A percentile compares a stretch with the other conserved stretches of the same genome.
These are phyloP conservation scores for Aureobasidium musti DNA, from an alignment of 2,329 filamentous ascomycete species.

Conservation along the genomic window DNA sequence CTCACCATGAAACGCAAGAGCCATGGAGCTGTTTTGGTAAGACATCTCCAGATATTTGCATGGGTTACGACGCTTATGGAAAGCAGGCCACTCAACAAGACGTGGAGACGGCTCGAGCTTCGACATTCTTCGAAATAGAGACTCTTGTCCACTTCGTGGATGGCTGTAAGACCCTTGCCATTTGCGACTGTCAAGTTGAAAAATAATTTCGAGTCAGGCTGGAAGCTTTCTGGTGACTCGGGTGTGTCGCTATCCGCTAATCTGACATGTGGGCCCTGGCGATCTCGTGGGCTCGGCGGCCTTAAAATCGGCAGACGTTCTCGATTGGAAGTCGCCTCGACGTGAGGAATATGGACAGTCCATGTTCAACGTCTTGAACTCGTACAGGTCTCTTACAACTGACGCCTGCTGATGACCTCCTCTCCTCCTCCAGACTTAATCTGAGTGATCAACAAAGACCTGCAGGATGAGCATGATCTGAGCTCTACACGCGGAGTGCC, in stretches of 20 bases:
- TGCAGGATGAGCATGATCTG: background rate
- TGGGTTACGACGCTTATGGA: conserved; percentile 18
- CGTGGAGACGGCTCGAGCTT: background rate
- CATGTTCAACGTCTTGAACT: background rate
- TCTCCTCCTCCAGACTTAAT: background rate
- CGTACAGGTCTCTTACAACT: background rate
- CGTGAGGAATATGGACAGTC: background rate
- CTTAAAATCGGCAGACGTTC: background rate
- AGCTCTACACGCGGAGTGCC: background rate
- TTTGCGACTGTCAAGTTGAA: background rate
- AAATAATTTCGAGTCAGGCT: conserved; percentile 9
- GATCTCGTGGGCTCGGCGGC: background rate
- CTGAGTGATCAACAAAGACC: background rate
- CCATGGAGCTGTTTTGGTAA: background rate
- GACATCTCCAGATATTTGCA: conserved; percentile 26
- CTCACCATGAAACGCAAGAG: conserved; percentile 13
- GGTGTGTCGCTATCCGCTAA: conserved; percentile 6
- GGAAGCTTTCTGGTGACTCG: conserved; percentile 4
- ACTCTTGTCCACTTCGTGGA: background rate
- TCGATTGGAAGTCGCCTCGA: background rate
- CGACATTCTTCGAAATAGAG: conserved; percentile 17
- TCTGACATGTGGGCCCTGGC: conserved; percentile 6
- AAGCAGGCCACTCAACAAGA: background rate
- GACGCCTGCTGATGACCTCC: background rate
- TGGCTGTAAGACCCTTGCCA: background rate